Conservation (phyloP, 2,329 filamentous ascomycete genomes). For the Fusarium transvaalense region DNA sequence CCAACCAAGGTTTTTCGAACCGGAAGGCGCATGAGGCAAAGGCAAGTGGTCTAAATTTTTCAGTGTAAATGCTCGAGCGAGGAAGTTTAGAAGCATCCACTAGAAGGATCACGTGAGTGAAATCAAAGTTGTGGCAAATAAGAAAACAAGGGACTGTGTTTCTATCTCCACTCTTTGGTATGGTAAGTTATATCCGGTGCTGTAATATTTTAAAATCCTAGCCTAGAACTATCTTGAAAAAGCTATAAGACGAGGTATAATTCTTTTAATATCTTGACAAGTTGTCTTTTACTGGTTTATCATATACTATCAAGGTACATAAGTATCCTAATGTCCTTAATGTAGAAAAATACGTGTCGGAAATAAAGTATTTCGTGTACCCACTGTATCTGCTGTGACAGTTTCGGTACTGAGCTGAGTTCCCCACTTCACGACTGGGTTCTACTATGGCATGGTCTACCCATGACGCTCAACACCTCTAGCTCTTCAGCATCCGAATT, state of each 20-base stretch:
- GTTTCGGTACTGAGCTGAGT: slow-evolving; percentile 16
- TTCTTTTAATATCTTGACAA: neutral
- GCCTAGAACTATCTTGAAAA: no score
- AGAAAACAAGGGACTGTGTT: slow-evolving; percentile 15
- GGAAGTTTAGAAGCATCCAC: slow-evolving; percentile 10
- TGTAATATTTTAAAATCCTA: neutral
- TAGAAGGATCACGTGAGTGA: slow-evolving; percentile 39
- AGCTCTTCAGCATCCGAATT: slow-evolving; percentile 3
- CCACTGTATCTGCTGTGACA: neutral
- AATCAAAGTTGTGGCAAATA: slow-evolving; percentile 16
- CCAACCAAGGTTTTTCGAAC: slow-evolving; percentile 4
- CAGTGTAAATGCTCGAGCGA: slow-evolving; percentile 27
- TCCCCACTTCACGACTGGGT: slow-evolving; percentile 31
- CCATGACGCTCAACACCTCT: slow-evolving; percentile 20
- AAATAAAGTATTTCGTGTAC: neutral
- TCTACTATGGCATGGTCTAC: neutral
- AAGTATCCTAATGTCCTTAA: neutral
- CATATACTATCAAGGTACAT: rapidly evolving
- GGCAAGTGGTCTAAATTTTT: slow-evolving; percentile 49
- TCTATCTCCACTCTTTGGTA: slow-evolving; percentile 13
- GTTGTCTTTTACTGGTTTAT: neutral
- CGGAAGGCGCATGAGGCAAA: slow-evolving; percentile 34
- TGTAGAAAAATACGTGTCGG: neutral
- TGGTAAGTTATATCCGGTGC: neutral
- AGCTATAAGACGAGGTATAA: neutral